Base-by-base conservation (phyloP, 345 rosid species). In the Salix suchowensis region DNA sequence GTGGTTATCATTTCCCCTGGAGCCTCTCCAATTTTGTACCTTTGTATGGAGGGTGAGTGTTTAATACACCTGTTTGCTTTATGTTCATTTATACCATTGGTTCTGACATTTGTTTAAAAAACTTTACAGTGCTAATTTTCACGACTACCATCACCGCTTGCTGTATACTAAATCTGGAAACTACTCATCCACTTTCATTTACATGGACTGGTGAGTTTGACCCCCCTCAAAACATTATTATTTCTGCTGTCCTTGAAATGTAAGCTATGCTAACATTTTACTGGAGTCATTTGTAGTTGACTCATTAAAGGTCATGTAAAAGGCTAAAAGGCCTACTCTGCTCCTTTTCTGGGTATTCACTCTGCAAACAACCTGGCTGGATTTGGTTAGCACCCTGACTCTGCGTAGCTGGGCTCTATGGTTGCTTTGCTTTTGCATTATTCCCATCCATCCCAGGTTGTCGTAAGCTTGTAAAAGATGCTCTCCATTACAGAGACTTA, bases 1-100 rank as follows among this genome's bases (percentile, higher is more conserved):
- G 97, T 82, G 99, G 98, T 81, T 96, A 96, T 77, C 95, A 96
- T 89, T 93, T 96, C 80, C 98, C 97, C 14, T 96, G 99, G 98
- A 93, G 99, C 82, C 92, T 89, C 69, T 90, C 99, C 36, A 93
- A 96, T 77, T 90, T 96, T 81, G 65, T 96, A 58, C 98, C 97
- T 79, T 76, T 96, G n/a, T 96, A 96, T 68, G 99, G 97, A 72
- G 99, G 99, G 99, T 95, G 82, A 76, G 98, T 83, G 19, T 60
- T 68, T 70, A 46, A 42, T 12, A 55, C 11, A 36, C 12, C 58
- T 40, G 11, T 28, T 28, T 30, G 42, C 36, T 79, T 32, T n/a
- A 40, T 34, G 26, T 12, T 48, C n/a, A 34, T 58, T 81, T 55
- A 60, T 68, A 9, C 28, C 67, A 40, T 54, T 11, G 66, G 69